phyloP scores from a whole-genome alignment of 2,329 filamentous ascomycete genomes.

The Didymella sp. region DNA sequence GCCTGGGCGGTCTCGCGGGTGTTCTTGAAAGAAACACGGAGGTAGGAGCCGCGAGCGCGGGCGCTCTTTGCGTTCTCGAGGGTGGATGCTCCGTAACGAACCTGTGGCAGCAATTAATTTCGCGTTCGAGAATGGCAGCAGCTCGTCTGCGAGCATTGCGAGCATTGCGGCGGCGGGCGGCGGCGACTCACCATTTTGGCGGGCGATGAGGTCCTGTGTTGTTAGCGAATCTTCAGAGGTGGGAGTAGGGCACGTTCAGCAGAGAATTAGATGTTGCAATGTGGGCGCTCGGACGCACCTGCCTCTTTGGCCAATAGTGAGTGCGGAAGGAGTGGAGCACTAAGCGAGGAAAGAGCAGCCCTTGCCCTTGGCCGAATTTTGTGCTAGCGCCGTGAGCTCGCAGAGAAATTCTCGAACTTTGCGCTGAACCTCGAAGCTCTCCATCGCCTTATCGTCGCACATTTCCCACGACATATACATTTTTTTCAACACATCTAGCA shows the following conservation, averaged over 20 bases:
- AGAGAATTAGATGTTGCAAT: conserved; percentile 15
- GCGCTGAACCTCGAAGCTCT: conserved; percentile 7
- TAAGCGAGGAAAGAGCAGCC: conserved; percentile 16
- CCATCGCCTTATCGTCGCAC: conserved; percentile 9
- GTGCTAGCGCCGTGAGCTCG: conserved; percentile 21
- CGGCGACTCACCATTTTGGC: conserved; percentile 52
- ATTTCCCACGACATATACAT: conserved; percentile 1
- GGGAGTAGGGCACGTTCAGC: conserved; percentile 28
- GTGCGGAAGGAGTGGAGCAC: conserved; percentile 27
- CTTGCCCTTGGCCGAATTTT: conserved; percentile 10
- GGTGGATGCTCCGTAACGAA: conserved; percentile 49
- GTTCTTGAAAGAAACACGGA: conserved; percentile 99
- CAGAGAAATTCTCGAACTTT: conserved; percentile 22
- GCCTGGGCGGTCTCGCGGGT: conserved; percentile 99
- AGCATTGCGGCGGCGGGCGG: conserved; percentile 13
- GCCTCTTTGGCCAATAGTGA: conserved; percentile 24
- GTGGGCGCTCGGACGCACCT: background rate
- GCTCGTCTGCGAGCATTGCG: background rate
- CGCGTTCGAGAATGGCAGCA: conserved; percentile 20
- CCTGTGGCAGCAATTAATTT: conserved; percentile 42
- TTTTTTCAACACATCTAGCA: conserved; percentile 19
- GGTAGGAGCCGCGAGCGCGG: conserved; percentile 97
- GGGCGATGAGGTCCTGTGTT: conserved; percentile 43
- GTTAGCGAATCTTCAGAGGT: conserved; percentile 36
- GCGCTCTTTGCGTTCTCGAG: conserved; percentile 69